Base-by-base conservation (phyloP, 306 rosid genomes). In the Vigna nakashimae region DNA sequence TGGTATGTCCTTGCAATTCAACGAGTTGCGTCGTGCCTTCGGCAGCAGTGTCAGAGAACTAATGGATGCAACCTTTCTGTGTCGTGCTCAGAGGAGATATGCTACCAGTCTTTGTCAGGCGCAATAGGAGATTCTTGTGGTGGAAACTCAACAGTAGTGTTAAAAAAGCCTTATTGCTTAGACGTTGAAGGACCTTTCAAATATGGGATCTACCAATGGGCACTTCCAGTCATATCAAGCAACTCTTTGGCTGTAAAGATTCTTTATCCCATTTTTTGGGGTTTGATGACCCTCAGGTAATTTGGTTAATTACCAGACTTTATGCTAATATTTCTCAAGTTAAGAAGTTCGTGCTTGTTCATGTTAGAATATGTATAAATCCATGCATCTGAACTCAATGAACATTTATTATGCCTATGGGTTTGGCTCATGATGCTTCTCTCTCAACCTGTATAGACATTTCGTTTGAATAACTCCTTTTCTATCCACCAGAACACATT, bases 1-100 rank as follows among this genome's bases (percentile, higher is more conserved):
- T 96, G 99, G 99, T 96, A 96, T 80, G 99, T 96, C 22, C 99
- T 96, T 49, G 99, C 97, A 0, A 92, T 96, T 81, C 99, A 96
- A 40, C 90, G 99, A 0, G 98, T 96, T 2, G 99, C 99, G 9
- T 86, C 96, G 0, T 96, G 99, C 78, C 89, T 96, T 16, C 80
- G 79, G 74, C 91, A 86, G 53, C 98, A 89, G 28, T 96, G 98
- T 72, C 97, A 88, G 59, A 79, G 84, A 70, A 79, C 79, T 45
- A 4, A 24, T 12, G 84, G 89, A 17, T 96, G 99, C 82, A 90
- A 84, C 53, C 87, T 92, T 15, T 83, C 97, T 43, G 45, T 93
- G 83, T 84, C 98, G 26, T 93, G 98, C 83, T 71, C 92, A 15
- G 86, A 91, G 69, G 98, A 91, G 84, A 86, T 93, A 24, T 91